phyloP scores from a whole-genome alignment of 192 early-diverging fungal species.

The Backusella sp. region DNA sequence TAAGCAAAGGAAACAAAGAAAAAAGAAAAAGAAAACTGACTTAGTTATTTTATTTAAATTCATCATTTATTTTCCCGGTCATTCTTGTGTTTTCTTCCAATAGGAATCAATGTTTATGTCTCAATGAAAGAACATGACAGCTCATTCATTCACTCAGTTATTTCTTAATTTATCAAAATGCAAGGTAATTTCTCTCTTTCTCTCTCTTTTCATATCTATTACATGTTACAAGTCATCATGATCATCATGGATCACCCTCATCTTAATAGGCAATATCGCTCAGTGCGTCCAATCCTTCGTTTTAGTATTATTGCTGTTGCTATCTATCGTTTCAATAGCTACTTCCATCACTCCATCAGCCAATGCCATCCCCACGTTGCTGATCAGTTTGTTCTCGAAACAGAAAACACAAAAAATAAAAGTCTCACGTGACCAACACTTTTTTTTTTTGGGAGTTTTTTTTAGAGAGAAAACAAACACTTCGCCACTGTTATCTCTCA shows the following conservation, averaged over 20 bases:
- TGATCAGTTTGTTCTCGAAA: not conserved
- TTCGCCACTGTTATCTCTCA: not conserved
- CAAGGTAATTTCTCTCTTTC: no score
- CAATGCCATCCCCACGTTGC: not conserved
- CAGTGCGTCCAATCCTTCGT: no score
- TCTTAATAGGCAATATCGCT: no score
- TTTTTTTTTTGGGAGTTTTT: not conserved
- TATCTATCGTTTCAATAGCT: not conserved
- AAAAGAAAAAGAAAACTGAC: not conserved
- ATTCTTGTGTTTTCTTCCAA: not conserved
- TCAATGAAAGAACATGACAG: not conserved
- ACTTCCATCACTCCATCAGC: not conserved
- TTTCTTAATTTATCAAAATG: no score
- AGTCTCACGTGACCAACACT: not conserved
- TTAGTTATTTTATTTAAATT: not conserved
- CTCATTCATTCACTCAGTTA: not conserved
- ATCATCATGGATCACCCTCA: no score
- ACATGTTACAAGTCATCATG: no score
- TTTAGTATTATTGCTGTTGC: not conserved
- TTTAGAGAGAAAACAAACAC: not conserved
- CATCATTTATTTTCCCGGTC: not conserved
- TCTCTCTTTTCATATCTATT: no score
- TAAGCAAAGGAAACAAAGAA: not conserved
- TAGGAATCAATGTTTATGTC: not conserved
- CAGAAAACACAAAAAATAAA: no score